Evolutionary conservation across 768 basidiomycete species (phyloP).

Genomic region (Omphalotus guepiniiformis): DNA sequence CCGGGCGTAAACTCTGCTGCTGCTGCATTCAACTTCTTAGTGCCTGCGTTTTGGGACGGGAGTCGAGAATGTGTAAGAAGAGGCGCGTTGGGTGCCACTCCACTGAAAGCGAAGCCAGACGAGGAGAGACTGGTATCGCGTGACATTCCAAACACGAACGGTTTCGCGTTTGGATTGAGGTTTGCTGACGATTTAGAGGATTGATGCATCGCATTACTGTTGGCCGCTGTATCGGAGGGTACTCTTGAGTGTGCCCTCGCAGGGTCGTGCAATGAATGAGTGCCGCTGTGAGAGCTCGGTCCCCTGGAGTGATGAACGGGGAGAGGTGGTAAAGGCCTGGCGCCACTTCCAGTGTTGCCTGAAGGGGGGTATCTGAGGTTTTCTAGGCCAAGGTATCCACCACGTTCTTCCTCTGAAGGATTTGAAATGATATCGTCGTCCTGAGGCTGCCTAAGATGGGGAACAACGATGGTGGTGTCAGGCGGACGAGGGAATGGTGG

Average conservation of each 20-base stretch:
- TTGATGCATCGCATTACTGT: background rate
- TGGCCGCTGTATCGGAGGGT: conserved; percentile 29
- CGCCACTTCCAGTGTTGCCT: conserved; percentile 20
- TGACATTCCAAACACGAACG: conserved; percentile 61
- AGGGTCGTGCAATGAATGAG: conserved; percentile 58
- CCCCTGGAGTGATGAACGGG: conserved; percentile 64
- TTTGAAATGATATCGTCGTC: conserved; percentile 80
- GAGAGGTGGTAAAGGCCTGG: conserved; percentile 42
- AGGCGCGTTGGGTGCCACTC: conserved; percentile 25
- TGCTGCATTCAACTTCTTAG: conserved; percentile 71
- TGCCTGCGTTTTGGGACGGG: conserved; percentile 36
- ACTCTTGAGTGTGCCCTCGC: conserved; percentile 62
- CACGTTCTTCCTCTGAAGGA: conserved; percentile 71
- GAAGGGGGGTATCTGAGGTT: conserved; percentile 3
- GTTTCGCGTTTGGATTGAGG: conserved; percentile 79
- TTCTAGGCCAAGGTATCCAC: conserved; percentile 41
- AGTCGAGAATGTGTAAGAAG: conserved; percentile 36
- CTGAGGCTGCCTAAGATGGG: conserved; percentile 26
- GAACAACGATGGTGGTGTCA: conserved; percentile 40
- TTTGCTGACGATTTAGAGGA: conserved; percentile 15
- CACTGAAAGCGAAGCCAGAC: conserved; percentile 20
- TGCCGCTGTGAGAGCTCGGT: conserved; percentile 40
- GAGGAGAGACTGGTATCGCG: conserved; percentile 19
- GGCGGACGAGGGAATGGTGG: conserved; percentile 83
- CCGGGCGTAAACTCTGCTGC: conserved; percentile 80